Percentiles rank a stretch among this genome's conserved stretches.
Evolutionary conservation across 2,329 filamentous ascomycete species (phyloP).

Genomic region (Verticillium longisporum): DNA sequence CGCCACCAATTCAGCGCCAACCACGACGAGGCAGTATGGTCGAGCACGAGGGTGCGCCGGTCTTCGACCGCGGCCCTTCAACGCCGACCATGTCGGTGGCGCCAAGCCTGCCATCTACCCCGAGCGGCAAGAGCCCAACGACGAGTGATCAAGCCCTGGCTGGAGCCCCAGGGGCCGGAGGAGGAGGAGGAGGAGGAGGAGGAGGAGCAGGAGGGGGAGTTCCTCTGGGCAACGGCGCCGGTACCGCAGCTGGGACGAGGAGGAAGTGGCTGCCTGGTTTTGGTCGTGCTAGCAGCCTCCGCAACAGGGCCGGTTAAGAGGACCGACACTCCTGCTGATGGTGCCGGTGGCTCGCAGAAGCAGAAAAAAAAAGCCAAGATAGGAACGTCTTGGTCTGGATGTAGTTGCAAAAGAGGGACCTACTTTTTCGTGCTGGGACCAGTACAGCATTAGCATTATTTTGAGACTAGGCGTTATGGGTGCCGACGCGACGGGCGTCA

Average conservation of each 20-base stretch:
- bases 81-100: constrained; percentile 2
- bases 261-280: constrained; percentile 24
- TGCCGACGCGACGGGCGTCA: neutral
- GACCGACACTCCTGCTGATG: neutral
- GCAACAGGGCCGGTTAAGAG: constrained; percentile 9
- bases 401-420: neutral
- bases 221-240: constrained; percentile 4
- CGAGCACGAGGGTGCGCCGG: constrained; percentile 10
- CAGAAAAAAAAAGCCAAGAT: neutral
- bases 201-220: constrained; percentile 2
- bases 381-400: neutral
- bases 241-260: constrained; percentile 6
- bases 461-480: neutral
- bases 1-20: constrained; percentile 48
- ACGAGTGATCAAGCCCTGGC: constrained; percentile 1
- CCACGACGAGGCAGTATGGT: constrained; percentile 11
- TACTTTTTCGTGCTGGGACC: neutral
- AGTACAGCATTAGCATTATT: neutral
- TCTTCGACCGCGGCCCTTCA: neutral
- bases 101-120: neutral
- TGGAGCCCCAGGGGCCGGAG: neutral
- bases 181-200: too few relatives aligned
- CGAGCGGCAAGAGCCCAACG: constrained; percentile 2
- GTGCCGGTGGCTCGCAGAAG: neutral
- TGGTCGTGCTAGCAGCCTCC: constrained; percentile 21